These are phyloP conservation scores for Trichoderma harzianum DNA, from an alignment of 2,329 filamentous ascomycete species.

Conservation along the genomic window DNA sequence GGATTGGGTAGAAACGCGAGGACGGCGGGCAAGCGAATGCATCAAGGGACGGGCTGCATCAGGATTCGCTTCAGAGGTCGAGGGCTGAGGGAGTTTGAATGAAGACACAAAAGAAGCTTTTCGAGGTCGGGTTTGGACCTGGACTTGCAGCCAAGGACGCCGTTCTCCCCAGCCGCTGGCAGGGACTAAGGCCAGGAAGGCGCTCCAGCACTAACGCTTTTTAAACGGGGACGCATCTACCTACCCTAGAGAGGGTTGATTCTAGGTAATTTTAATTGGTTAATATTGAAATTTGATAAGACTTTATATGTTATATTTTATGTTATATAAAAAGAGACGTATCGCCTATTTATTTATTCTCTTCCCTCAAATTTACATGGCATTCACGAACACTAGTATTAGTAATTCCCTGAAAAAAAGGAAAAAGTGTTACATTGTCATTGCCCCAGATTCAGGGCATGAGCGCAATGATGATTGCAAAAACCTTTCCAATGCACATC, in stretches of 20 bases:
- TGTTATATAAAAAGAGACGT: not conserved
- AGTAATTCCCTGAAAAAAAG: not conserved
- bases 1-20: slow-evolving; percentile 14
- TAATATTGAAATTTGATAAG: not conserved
- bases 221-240: not conserved
- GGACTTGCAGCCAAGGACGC: slow-evolving; percentile 7
- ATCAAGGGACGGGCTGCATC: slow-evolving; percentile 21
- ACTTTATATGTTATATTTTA: not conserved
- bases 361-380: not conserved
- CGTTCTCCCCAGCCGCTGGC: not conserved
- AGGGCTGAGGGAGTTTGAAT: slow-evolving; percentile 3
- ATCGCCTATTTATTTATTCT: not conserved
- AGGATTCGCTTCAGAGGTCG: slow-evolving; percentile 22
- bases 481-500: not conserved
- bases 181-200: not conserved
- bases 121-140: slow-evolving; percentile 10
- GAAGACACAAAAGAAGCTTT: slow-evolving; percentile 12
- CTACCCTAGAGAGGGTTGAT: not conserved
- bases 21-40: not conserved
- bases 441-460: no score
- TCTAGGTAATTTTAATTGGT: not conserved
- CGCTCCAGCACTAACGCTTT: not conserved
- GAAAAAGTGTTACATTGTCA: no score
- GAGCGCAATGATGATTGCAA: no score
- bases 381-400: not conserved